Base-by-base conservation (phyloP, 495 filamentous ascomycete genomes). In the Penicillium waksmanii region DNA sequence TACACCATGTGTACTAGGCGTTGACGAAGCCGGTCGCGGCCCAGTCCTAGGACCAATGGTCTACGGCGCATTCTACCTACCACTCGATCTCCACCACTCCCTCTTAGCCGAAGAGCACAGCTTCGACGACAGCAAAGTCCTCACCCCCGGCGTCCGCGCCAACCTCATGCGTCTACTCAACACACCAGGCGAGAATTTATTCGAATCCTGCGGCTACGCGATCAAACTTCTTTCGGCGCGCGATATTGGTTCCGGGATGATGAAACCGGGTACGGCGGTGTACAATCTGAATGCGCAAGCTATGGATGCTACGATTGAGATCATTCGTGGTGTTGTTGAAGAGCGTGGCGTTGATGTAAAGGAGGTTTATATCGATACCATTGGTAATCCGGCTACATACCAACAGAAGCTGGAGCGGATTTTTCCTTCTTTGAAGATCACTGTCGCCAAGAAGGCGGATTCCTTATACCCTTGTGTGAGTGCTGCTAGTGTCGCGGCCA, bases 251-350 rank as follows among this genome's bases (percentile, higher is more conserved):
- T 82, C 91, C 2, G 86, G 88, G 51, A 96, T 96, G 89, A 82
- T 97, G 70, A 80, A 82, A 27, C 80, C 92, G 12, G 62, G 71
- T 42, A 71, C 73, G 0, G 83, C 80, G 4, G 77, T 80, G 0
- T 97, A 97, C 75, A 98, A 98, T 69, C 82, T 98, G 55, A 98
- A 98, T 75, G 92, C 93, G n/a, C 95, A 98, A 73, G 95, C 95
- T 1, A 89, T 96, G 83, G 94, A 98, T 75, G 92, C 95, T 0
- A 98, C 95, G 1, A 83, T 96, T n/a, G 84, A 83, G 18, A 77
- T 98, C 56, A 94, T 98, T 53, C 73, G 85, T 17, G 86, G 85
- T 4, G 89, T 96, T 0, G 66, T 81, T 9, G 81, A 93, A 49
- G 87, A 83, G 1, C 75, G 73, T 9, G 89, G 90, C 12, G 87